Evolutionary conservation across 2,329 filamentous ascomycete species (phyloP).

Genomic region (Fusarium torreyae): DNA sequence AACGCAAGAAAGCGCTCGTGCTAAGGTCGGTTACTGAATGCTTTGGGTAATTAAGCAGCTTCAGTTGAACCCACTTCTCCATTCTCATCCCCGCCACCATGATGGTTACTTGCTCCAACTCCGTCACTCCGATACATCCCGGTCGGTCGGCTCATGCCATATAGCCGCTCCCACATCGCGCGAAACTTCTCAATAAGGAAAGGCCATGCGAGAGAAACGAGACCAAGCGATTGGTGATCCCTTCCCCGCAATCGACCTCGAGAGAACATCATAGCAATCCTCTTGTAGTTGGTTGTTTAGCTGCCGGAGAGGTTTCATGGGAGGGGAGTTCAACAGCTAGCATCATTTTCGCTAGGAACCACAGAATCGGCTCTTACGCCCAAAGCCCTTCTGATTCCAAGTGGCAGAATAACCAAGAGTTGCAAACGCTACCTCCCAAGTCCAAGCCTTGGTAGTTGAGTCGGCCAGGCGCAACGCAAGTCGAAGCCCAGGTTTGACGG

Average conservation of each 20-base stretch:
- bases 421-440: no score
- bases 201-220: neutral
- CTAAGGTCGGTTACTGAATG: neutral
- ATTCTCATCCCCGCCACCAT: slow-evolving; percentile 26
- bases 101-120: slow-evolving; percentile 14
- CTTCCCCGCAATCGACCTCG: neutral
- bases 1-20: neutral
- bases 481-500: no score
- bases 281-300: no score
- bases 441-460: no score
- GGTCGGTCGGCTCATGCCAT: slow-evolving; percentile 10
- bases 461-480: no score
- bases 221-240: neutral
- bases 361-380: no score
- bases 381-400: no score
- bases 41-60: neutral
- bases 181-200: slow-evolving; percentile 12
- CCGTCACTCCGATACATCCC: slow-evolving; percentile 22
- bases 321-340: no score
- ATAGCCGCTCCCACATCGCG: neutral
- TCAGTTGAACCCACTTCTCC: slow-evolving; percentile 1
- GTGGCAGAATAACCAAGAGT: no score
- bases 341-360: no score
- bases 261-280: neutral
- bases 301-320: no score